Base-by-base conservation (phyloP, 2,329 filamentous ascomycete species). In the Epicoccum nigrum region DNA sequence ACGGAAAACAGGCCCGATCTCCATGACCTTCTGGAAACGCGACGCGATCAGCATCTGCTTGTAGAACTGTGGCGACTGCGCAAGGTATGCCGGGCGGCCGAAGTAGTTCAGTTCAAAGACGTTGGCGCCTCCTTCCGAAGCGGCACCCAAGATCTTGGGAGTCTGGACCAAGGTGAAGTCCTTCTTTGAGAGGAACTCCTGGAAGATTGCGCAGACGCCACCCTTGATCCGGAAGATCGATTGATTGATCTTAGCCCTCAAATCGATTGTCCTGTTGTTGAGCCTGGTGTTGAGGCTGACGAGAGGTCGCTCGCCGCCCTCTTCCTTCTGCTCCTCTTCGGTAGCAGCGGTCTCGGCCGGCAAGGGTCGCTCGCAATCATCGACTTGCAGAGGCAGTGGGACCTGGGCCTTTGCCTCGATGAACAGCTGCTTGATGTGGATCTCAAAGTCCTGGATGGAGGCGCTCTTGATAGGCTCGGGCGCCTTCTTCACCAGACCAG, bases 61-160 rank as follows among this genome's bases (percentile, higher is more conserved):
- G 77, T 93, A 92, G 64, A 94, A 88, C 69, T 94, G 90, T 5
- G 90, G 90, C 5, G 85, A 88, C 72, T 92, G 89, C 5, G 90
- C 90, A 16, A 94, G 80, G 71, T 80, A 94, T 1, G 91, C 93
- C 59, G 88, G 84, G 68, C 88, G 85, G 61, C 88, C 90, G 73
- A 97, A 97, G 77, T 97, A 97, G 34, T 87, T 86, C 63, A 97
- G 80, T 64, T 87, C 83, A 74, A 99, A 97, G 32, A 97, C 93
- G 70, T 93, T 95, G 62, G 86, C 86, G 59, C 94, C 94, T 65
- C 94, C 93, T 77, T 99, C 94, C 4, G 91, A 94, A 4, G 94
- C 89, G 12, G 93, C 89, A 41, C 88, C 92, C 47, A 96, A 90
- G 34, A 99, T 81, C 73, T 92, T 93, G 8, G 94, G 92, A 2